These are phyloP conservation scores for Papiliotrema flavescens DNA, from an alignment of 1,284 basidiomycete species.

Conservation along the genomic window DNA sequence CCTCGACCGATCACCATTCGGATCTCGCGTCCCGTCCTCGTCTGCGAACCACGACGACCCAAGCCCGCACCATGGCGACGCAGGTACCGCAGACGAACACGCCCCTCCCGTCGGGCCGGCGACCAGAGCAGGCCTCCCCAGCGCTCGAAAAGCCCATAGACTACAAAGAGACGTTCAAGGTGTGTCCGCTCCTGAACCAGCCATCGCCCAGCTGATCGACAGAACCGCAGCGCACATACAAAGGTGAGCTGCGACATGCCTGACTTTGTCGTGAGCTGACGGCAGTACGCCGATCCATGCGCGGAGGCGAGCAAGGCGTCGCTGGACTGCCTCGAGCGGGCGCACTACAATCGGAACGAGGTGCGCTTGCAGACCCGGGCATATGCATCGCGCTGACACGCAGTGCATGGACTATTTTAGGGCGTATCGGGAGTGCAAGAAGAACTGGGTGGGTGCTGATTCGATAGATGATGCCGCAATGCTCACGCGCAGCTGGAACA, in stretches of 20 bases:
- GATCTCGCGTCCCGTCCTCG: too few relatives aligned
- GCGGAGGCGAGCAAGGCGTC: constrained; percentile 44
- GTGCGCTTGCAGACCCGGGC: constrained; percentile 20
- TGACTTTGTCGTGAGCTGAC: constrained; percentile 6
- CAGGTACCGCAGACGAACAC: constrained; percentile 43
- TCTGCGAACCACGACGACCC: not conserved
- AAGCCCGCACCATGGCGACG: constrained; percentile 29
- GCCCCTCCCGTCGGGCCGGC: constrained; percentile 28
- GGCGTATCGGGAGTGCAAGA: constrained; percentile 48
- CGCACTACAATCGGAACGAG: constrained; percentile 48
- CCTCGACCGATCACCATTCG: too few relatives aligned
- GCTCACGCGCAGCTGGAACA: not conserved
- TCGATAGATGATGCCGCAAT: not conserved
- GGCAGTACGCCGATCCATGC: constrained; percentile 46
- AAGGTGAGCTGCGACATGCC: too few relatives aligned
- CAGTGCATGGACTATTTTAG: constrained; percentile 48
- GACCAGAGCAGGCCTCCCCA: constrained; percentile 32
- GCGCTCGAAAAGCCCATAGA: constrained; percentile 42
- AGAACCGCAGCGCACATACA: too few relatives aligned
- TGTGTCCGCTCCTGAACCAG: constrained; percentile 11
- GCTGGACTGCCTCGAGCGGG: constrained; percentile 44
- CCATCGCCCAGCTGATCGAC: not conserved
- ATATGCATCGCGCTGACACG: not conserved
- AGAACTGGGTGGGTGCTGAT: constrained; percentile 38
- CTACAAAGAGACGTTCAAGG: constrained; percentile 43